Base-by-base conservation (phyloP, 768 basidiomycete genomes). In the Mycena indigotica region DNA sequence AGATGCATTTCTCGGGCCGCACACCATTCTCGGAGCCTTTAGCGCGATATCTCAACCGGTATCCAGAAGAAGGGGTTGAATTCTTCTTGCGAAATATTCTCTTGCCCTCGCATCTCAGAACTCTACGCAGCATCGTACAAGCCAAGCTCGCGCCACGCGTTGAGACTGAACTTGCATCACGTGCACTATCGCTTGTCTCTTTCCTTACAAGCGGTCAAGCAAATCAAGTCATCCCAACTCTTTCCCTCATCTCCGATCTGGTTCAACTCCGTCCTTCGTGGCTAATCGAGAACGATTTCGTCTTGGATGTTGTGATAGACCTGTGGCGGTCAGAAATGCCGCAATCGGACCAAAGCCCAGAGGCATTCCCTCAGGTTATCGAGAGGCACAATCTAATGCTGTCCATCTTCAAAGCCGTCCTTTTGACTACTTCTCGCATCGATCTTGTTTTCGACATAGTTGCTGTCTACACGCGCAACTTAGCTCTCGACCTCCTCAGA, bases 1-100 rank as follows among this genome's bases (percentile, higher is more conserved):
- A 88, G 57, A 86, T 99, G 77, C 91, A 95, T 65, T 96, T 94
- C 67, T 93, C 94, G 1, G 85, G 86, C 16, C 83, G 80, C 52
- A 96, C 90, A 64, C 95, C 95, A 1, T 98, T 99, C 73, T 97
- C 96, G 1, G 86, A 91, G 57, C 95, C 95, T 5, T 75, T 98
- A 48, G 93, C 91, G 19, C 87, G 87, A 69, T 98, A 95, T 72
- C 80, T 98, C 21, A 87, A 98, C 71, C 87, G 93, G 8, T 98
- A 97, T 72, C 89, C 93, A 0, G 77, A 73, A 3, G 91, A 98
- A 66, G 90, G 93, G 2, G 80, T 92, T 21, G 86, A 92, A 50
- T 93, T 92, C 70, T 90, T 99, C 71, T 75, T 94, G 62, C 81
- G 83, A 12, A 84, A 92, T 61, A 75, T 98, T n/a, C 79, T 84